Base-by-base conservation (phyloP, 495 filamentous ascomycete genomes). In the Neurospora sp. region DNA sequence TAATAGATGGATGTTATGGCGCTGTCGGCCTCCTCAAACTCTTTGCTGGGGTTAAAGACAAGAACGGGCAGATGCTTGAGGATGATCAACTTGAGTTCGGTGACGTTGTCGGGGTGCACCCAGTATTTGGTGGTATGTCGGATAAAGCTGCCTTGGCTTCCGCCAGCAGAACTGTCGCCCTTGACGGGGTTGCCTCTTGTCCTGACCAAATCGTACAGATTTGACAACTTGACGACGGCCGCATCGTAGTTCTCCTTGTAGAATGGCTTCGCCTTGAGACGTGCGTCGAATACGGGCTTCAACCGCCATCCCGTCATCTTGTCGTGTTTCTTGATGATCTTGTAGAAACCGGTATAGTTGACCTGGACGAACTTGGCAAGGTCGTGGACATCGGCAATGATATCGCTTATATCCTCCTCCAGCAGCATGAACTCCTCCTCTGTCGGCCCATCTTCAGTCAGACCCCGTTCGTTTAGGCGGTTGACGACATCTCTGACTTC, bases 261-360 rank as follows among this genome's bases (percentile, higher is more conserved):
- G 82, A 99, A 99, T 0, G 96, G 94, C 79, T 97, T 97, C 9
- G 93, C 93, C 78, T 96, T 96, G 75, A 99, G 88, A 35, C 94
- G 90, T 8, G 95, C 90, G 12, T 94, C 94, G 80, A 99, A 99
- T 18, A 96, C 93, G 20, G 96, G 96, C 76, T 91, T 95, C 41
- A 99, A 87, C 77, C 94, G 90, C 96, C 96, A 98, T 41, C 88
- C 85, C 0, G 96, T 99, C 88, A 92, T 85, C 92, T 99, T 99
- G 86, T 99, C 96, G 82, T 99, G 96, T 85, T 99, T 99, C 86
- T 99, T 99, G 80, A 99, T 97, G 77, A 99, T 99, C 86, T 99
- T 99, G 86, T 98, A 96, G 79, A 99, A 99, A 1, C 96, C 96
- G 1, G 95, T 98, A 78, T 99, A 99, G 82, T 99, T 99, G 79